Evolutionary conservation across 2,329 filamentous ascomycete genomes (phyloP), one percentile per base, ranked within the genome.

Genomic region (Lachnellula cervina): DNA sequence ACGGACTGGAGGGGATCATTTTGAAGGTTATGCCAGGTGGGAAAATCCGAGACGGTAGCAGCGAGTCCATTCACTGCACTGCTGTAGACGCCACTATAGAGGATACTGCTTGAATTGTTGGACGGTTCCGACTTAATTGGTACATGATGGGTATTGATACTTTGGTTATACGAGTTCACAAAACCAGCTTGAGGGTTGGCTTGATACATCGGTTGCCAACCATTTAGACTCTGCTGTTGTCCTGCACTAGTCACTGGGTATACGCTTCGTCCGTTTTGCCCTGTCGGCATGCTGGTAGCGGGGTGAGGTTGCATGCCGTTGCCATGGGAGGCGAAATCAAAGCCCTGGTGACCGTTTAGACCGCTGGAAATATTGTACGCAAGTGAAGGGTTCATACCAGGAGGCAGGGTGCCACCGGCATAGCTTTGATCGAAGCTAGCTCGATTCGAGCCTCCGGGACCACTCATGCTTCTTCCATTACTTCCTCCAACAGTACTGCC

Each of bases 151-250:
- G 85, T 80, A 73, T 80, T 79, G 80, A 81, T 77, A 78, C 86
- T 86, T 79, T 85, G 49, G 43, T 59, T 61, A 51, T 65, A 67
- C 23, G 54, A 55, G 48, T 77, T 81, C 77, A 81, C 80, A 74
- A 82, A 84, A 73, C 79, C 77, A 74, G 83, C 77, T 73, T 86
- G 82, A 76, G 82, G 79, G 80, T 84, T 84, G 76, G 84, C 74
- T 76, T 86, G 86, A 77, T 89, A 89, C 83, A 90, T 88, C 71
- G 87, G 81, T 69, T 86, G 81, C 87, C 87, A 90, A 75, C 90
- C 87, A 56, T 21, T 34, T 76, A 87, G 76, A 76, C 80, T 74
- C 70, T 81, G 78, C 74, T 84, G 82, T 72, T 80, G 79, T 73
- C 79, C 74, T 54, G 56, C 59, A 73, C 80, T 80, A 65, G 81